A percentile compares a stretch with the other conserved stretches of the same genome.
phyloP scores from a whole-genome alignment of 495 filamentous ascomycete species.

The Aspergillus cavernicola region DNA sequence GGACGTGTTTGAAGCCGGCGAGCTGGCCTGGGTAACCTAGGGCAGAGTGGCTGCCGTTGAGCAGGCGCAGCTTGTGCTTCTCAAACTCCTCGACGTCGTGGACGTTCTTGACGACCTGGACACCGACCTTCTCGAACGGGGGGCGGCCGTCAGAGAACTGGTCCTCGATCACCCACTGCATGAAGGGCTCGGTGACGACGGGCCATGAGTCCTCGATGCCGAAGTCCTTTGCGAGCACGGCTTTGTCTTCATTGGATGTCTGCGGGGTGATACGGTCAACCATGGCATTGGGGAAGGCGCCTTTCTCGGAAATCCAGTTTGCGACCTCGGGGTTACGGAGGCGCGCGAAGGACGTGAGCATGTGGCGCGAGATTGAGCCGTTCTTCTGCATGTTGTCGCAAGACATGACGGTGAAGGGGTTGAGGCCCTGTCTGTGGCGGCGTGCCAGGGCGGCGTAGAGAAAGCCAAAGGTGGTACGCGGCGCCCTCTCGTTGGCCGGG shows the following conservation, averaged over 20 bases:
- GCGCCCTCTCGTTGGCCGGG: constrained; percentile 35
- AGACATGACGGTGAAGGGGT: constrained; percentile 48
- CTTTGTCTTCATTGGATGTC: constrained; percentile 38
- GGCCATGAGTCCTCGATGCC: constrained; percentile 46
- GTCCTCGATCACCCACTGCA: constrained; percentile 49
- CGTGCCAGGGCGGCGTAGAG: constrained; percentile 43
- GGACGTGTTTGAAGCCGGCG: constrained; percentile 45
- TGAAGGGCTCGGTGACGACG: constrained; percentile 48
- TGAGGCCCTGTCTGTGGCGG: constrained; percentile 37
- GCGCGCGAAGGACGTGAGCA: constrained; percentile 45
- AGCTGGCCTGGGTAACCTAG: constrained; percentile 44
- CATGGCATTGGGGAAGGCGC: constrained; percentile 48
- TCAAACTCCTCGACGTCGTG: constrained; percentile 45
- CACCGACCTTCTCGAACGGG: constrained; percentile 44
- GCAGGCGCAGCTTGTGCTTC: constrained; percentile 48
- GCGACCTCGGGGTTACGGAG: constrained; percentile 39
- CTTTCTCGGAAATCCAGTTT: constrained; percentile 40
- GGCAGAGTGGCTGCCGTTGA: constrained; percentile 46
- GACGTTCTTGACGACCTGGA: constrained; percentile 44
- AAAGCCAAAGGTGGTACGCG: constrained; percentile 46
- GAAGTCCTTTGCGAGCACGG: constrained; percentile 32
- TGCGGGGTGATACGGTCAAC: constrained; percentile 49
- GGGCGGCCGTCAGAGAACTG: constrained; percentile 46
- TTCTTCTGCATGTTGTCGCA: constrained; percentile 54
- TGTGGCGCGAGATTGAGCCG: constrained; percentile 46